Base-by-base conservation (phyloP, 768 basidiomycete genomes). In the Daedalea quercina region DNA sequence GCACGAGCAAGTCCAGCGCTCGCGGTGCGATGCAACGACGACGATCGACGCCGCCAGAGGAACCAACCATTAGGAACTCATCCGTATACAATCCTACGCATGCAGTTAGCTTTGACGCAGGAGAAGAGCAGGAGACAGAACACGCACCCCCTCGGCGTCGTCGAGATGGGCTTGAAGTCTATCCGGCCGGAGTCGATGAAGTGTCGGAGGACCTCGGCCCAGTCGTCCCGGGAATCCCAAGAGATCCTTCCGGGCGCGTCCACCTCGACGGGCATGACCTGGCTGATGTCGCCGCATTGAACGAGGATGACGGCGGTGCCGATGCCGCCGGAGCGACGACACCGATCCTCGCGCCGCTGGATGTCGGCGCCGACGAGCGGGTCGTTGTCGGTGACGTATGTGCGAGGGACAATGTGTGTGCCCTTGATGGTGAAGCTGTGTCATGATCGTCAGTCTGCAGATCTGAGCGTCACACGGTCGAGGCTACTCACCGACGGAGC, bases 191-290 rank as follows among this genome's bases (percentile, higher is more conserved):
- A 72, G 53, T 84, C 82, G 52, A 88, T 81, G 61, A 85, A 90
- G 69, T 87, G 82, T 33, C 76, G 70, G 44, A 90, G 78, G 28
- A 85, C 81, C 19, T 75, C 73, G 4, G 72, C 67, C 88, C 88
- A 91, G 66, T 91, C 88, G 11, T 82, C 82, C 51, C 87, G 75
- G 19, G 68, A 59, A 64, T 89, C 87, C 89, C 88, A 90, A 31
- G 80, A 73, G 61, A 90, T 88, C 60, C 82, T 85, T 53, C 76
- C 71, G 1, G 86, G 88, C 7, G 85, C 80, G 66, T 91, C 89
- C 47, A 90, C 84, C 64, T 91, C 89, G 57, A 90, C 86, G 28
- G 89, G 89, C 84, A 90, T 87, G 57, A 91, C 87, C 61, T 91
- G 87, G 62, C 81, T 82, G 61, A 89, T 76, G 22, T 76, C 75